A percentile compares a stretch with the other conserved stretches of the same genome.
Conservation (phyloP, 768 basidiomycete species). For the Lactarius trivialis region DNA sequence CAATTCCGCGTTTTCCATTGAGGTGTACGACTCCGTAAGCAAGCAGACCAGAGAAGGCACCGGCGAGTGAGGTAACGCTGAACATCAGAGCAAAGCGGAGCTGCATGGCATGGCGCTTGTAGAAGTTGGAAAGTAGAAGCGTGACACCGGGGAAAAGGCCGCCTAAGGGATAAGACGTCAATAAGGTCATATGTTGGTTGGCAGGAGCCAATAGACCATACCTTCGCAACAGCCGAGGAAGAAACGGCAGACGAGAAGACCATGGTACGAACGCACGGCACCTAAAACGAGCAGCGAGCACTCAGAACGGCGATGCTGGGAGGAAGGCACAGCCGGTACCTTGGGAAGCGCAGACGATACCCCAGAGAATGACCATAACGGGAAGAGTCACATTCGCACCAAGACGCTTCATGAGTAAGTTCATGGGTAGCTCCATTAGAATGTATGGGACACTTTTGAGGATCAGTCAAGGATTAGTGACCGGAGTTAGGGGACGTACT, state of each 20-base stretch:
- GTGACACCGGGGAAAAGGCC: constrained; percentile 41
- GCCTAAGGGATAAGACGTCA: constrained; percentile 3
- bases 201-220: constrained; percentile 15
- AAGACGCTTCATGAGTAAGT: constrained; percentile 41
- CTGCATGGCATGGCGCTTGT: constrained; percentile 26
- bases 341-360: constrained; percentile 53
- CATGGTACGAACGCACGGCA: constrained; percentile 42
- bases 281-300: constrained; percentile 28
- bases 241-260: constrained; percentile 44
- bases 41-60: constrained; percentile 57
- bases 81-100: constrained; percentile 37
- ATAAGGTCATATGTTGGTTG: background rate
- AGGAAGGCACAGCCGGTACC: constrained; percentile 30
- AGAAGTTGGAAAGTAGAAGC: constrained; percentile 27
- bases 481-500: background rate
- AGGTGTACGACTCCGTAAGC: constrained; percentile 53
- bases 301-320: background rate
- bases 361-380: constrained; percentile 57
- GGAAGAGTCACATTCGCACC: constrained; percentile 56
- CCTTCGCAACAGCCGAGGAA: constrained; percentile 55
- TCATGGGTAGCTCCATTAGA: constrained; percentile 46
- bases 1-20: constrained; percentile 43
- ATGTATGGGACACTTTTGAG: constrained; percentile 26
- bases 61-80: constrained; percentile 40
- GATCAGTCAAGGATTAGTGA: constrained; percentile 17